Evolutionary conservation across 768 basidiomycete genomes (phyloP), one percentile per base, ranked within the genome.

Genomic region (Boletus rex-veris): DNA sequence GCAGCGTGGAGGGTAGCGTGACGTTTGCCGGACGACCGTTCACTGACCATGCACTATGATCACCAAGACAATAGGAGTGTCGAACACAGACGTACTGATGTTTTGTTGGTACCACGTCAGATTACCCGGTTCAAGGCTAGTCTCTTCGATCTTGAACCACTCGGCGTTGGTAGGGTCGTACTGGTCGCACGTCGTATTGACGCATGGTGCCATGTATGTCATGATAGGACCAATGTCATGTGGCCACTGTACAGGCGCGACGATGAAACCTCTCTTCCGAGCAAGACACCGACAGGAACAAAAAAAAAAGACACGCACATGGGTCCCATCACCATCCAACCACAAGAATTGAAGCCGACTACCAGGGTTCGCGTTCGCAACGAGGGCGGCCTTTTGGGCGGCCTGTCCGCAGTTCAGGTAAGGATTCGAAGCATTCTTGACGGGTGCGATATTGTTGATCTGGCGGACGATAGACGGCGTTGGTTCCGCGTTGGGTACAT

Each of bases 121-220:
- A 26, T 71, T 67, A 3, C 66, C 66, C 9, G 65, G 52, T 40
- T 78, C 69, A 12, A 73, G 68, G 3, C 80, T 83, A 3, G 73
- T 72, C 62, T 85, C 76, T 30, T 79, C 69, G 52, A 86, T 82
- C 76, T 90, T 90, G 79, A 90, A 88, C 85, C 85, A 90, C 62
- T 81, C 74, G 9, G 85, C 84, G 19, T 74, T 60, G 15, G 77
- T 73, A 7, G 80, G 61, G 60, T 87, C 74, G 69, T 84, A 87
- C 61, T 83, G 69, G 62, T 77, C 77, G 69, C 88, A 89, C 3
- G 80, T 68, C 0, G 75, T 73, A 35, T 70, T 68, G 0, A 80
- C 80, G 63, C 89, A 91, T 28, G 74, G 70, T 2, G 86, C 78
- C 79, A 91, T 78, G 64, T 91, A 91, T 35, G 85, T 88, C 70